Base-by-base conservation (phyloP, 78 protist genomes). In the Dictyostelium brefeldianum region DNA sequence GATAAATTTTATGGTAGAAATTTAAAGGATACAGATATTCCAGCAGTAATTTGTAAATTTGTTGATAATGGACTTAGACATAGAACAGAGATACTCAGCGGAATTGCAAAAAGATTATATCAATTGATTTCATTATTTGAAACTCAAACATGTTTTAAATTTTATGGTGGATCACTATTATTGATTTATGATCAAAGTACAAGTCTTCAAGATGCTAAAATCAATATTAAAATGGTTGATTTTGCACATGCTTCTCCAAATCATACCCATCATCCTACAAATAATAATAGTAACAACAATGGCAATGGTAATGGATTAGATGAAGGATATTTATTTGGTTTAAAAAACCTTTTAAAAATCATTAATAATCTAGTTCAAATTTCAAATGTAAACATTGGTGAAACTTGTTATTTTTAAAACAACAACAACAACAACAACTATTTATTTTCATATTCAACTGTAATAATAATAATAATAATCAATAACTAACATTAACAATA, bases 321-420 rank as follows among this genome's bases (percentile, higher is more conserved):
- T 77, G 85, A 87, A 64, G 93, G 93, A 0, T 87, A 87, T 87
- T n/a, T 87, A 31, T 87, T 87, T 87, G 93, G 93, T 31, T 50
- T 87, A 20, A 74, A 47, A 51, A 87, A 87, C 29, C 79, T 87
- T 27, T 64, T 87, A 51, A 87, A 87, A 51, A 77, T 87, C 1
- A 51, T 87, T 17, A 87, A 87, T 50, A 78, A 70, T 14, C 50
- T 87, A 1, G 80, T 87, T 17, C 93, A 87, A 64, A 10, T 87
- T 22, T 87, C 93, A 29, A 77, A 62, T 22, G 36, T 54, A 27
- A 77, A 62, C n/a, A 87, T 29, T 27, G 78, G 74, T 6, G 81
- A 87, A 54, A 87, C 93, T 25, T 77, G 64, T 59, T 87, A 77
- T 65, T 15, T 29, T 29, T 15, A 67, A 67, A 31, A 15, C 25